Percentiles rank a stretch among this genome's conserved stretches.
phyloP scores from a whole-genome alignment of 192 early-diverging fungal genomes.

The Linnemannia exigua region DNA sequence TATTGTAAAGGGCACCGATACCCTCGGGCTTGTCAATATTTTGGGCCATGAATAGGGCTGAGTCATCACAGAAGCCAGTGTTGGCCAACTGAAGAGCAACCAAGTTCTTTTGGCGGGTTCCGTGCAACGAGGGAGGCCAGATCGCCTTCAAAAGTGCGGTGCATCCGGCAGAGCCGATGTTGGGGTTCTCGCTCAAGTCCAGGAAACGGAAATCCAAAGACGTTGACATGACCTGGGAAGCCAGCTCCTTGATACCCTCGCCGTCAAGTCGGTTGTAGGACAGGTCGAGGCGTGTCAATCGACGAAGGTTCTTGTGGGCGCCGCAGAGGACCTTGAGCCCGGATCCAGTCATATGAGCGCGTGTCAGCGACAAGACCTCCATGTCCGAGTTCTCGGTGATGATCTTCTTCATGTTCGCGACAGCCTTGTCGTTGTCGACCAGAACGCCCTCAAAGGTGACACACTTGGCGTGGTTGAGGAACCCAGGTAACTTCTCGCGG shows the following conservation, averaged over 20 bases:
- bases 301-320: constrained; percentile 40
- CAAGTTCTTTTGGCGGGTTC: constrained; percentile 23
- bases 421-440: constrained; percentile 50
- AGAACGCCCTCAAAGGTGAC: constrained; percentile 45
- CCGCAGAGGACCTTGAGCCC: constrained; percentile 46
- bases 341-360: constrained; percentile 31
- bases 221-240: constrained; percentile 25
- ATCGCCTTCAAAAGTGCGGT: constrained; percentile 31
- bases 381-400: constrained; percentile 47
- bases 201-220: constrained; percentile 34
- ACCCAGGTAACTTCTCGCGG: constrained; percentile 37
- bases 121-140: constrained; percentile 36
- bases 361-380: constrained; percentile 28
- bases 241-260: constrained; percentile 46
- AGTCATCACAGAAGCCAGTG: constrained; percentile 44
- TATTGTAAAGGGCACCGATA: constrained; percentile 14
- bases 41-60: constrained; percentile 18
- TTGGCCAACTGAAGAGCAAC: constrained; percentile 31
- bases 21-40: constrained; percentile 25
- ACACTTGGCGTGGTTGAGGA: constrained; percentile 25
- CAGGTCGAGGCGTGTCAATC: constrained; percentile 33
- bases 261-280: constrained; percentile 36
- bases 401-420: constrained; percentile 53
- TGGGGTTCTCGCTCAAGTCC: constrained; percentile 46
- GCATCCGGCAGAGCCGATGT: constrained; percentile 33